Evolutionary conservation across 768 basidiomycete genomes (phyloP).

Genomic region (Rickenella mellea): DNA sequence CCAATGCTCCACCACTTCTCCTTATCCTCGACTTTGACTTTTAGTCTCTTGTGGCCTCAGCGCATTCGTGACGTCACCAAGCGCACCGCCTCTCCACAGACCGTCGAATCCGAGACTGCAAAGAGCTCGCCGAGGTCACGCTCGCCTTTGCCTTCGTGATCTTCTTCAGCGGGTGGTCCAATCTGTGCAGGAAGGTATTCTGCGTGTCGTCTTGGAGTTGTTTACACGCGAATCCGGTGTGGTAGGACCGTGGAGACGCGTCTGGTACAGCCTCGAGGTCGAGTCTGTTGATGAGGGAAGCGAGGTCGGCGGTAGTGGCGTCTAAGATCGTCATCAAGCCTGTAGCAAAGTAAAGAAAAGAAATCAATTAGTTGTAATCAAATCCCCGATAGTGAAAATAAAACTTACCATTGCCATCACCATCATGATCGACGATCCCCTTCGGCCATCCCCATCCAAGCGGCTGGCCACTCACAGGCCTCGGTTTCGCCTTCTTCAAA

Average conservation of each 20-base stretch:
- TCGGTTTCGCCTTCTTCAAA: conserved; percentile 30
- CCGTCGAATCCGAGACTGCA: conserved; percentile 50
- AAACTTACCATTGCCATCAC: conserved; percentile 28
- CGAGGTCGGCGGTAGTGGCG: conserved; percentile 74
- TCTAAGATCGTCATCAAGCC: conserved; percentile 64
- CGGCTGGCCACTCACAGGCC: conserved; percentile 60
- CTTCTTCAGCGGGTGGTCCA: conserved; percentile 22
- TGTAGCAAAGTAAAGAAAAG: conserved; percentile 11
- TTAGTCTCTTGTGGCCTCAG: conserved; percentile 27
- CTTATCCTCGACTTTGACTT: conserved; percentile 36
- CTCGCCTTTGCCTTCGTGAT: conserved; percentile 26
- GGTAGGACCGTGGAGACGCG: conserved; percentile 28
- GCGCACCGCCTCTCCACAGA: conserved; percentile 43
- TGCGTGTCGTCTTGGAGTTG: too few species aligned
- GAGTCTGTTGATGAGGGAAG: conserved; percentile 68
- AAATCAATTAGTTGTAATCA: conserved; percentile 2
- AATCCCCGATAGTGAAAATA: background rate
- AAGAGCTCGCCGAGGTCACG: conserved; percentile 61
- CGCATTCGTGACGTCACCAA: conserved; percentile 52
- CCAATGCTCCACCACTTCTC: conserved; percentile 82
- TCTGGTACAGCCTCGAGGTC: conserved; percentile 72
- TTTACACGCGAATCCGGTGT: too few species aligned
- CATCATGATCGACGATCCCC: conserved; percentile 42
- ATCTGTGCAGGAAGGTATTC: conserved; percentile 3
- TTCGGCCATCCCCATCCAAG: conserved; percentile 38